Conservation (phyloP, 495 filamentous ascomycete genomes). For the Thermochaetoides thermophila region DNA sequence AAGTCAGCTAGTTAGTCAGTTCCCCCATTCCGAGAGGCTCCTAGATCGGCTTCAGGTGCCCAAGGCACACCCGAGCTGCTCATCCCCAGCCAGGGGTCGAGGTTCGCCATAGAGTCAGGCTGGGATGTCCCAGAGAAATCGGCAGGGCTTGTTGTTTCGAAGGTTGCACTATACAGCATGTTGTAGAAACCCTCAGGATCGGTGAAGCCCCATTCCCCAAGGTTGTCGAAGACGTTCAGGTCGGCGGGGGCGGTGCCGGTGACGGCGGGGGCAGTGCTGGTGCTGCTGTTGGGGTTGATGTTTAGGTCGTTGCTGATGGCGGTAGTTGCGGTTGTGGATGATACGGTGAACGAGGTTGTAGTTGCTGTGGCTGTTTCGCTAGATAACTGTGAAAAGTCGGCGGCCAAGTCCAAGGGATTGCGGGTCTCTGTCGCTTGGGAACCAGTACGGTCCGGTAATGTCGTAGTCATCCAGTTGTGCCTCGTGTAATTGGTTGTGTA, state of each 20-base stretch:
- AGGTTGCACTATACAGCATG: too few species aligned
- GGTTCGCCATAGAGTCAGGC: too few species aligned
- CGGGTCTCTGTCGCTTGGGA: background rate
- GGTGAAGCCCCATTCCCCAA: conserved; percentile 1
- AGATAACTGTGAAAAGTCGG: background rate
- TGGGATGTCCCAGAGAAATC: too few species aligned
- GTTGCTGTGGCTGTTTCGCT: background rate
- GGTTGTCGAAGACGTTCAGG: conserved; percentile 1
- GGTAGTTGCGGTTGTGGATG: background rate
- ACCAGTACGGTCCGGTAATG: conserved; percentile 4
- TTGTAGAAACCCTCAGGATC: conserved; percentile 2
- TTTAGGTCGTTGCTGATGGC: background rate
- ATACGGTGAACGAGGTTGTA: background rate
- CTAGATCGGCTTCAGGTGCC: background rate
- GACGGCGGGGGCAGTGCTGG: background rate
- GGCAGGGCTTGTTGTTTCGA: too few species aligned
- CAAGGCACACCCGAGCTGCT: background rate
- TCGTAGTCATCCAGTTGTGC: background rate
- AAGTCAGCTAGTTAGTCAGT: too few species aligned
- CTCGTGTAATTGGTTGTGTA: conserved; percentile 2
- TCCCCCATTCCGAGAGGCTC: too few species aligned
- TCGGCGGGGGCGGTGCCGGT: background rate
- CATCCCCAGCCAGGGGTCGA: background rate
- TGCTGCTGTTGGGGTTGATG: background rate
- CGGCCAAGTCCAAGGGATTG: background rate